Base-by-base conservation (phyloP, 1,284 basidiomycete genomes). In the Tilletia indica region DNA sequence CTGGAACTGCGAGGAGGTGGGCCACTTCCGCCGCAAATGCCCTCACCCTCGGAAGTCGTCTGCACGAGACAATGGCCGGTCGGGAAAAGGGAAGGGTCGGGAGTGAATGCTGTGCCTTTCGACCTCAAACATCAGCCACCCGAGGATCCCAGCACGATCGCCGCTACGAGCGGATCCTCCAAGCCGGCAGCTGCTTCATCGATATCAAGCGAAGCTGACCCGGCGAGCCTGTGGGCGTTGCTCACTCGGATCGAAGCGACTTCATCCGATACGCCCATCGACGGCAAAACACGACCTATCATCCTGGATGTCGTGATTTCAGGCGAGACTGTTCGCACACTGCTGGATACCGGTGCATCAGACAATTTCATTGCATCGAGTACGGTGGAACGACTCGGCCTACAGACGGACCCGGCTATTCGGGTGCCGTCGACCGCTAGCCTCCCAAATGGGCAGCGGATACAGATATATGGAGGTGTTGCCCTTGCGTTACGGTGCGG, bases 341-440 rank as follows among this genome's bases (percentile, higher is more conserved):
- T 54, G 4, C 51, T 54, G 4, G 51, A 54, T 19, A 54, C 51
- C 6, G 51, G 51, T 4, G 51, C 51, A 16, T 54, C 51, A 54
- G 51, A 54, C 51, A 54, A 54, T 25, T 54, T 54, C 51, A 54
- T 54, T n/a, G n/a, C n/a, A n/a, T n/a, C n/a, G n/a, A n/a, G n/a
- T n/a, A n/a, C n/a, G n/a, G n/a, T n/a, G n/a, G n/a, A n/a, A n/a
- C n/a, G n/a, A n/a, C 31, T 4, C 51, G 19, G 31, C 51, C 51
- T 6, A 16, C 51, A 5, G 16, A 25, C 19, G 4, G 31, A 16
- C 19, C 31, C 6, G 4, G 4, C 51, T 19, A n/a, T 6, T 25
- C 51, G 6, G 51, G 31, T 19, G 51, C n/a, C n/a, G 51, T 6
- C 4, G 51, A 16, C 19, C 51, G 4, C 4, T 54, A 54, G 16